A percentile compares a stretch with the other conserved stretches of the same genome.
These are phyloP conservation scores for Parachaetomium inaequale DNA, from an alignment of 495 filamentous ascomycete species.

Conservation along the genomic window DNA sequence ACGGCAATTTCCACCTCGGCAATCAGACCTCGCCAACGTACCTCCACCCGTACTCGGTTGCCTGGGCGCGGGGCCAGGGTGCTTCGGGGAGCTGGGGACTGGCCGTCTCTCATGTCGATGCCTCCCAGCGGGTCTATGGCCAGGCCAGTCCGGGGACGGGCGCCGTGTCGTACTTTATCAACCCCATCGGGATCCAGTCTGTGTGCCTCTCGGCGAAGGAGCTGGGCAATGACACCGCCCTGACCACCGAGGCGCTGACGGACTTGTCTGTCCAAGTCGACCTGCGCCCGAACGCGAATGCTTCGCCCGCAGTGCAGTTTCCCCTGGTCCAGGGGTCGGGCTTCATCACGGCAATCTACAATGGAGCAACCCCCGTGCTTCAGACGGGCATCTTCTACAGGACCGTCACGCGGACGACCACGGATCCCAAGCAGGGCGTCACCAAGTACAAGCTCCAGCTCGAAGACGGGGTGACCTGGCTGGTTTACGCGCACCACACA, in stretches of 20 bases:
- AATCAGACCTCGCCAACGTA: conserved; percentile 66
- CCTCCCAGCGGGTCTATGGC: conserved; percentile 61
- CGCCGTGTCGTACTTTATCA: conserved; percentile 69
- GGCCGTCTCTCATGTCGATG: conserved; percentile 67
- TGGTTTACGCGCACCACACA: conserved; percentile 68
- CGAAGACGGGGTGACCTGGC: conserved; percentile 71
- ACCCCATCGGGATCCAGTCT: conserved; percentile 78
- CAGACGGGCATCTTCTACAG: conserved; percentile 71
- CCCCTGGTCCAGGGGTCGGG: conserved; percentile 89
- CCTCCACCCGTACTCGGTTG: conserved; percentile 80
- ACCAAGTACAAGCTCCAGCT: conserved; percentile 73
- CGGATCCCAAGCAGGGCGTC: conserved; percentile 56
- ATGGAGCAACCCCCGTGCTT: conserved; percentile 62
- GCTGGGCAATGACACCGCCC: conserved; percentile 53
- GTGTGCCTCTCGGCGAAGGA: conserved; percentile 75
- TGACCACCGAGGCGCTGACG: conserved; percentile 61
- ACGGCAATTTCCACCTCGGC: conserved; percentile 81
- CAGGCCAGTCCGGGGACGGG: conserved; percentile 43
- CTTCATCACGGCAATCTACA: conserved; percentile 78
- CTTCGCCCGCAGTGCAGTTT: conserved; percentile 60
- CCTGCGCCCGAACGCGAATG: conserved; percentile 52
- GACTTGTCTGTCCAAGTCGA: conserved; percentile 73
- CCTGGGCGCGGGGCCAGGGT: conserved; percentile 70
- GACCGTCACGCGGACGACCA: conserved; percentile 57
- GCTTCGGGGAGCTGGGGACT: conserved; percentile 70